phyloP scores from a whole-genome alignment of 2,329 filamentous ascomycete genomes.

The Monosporascus sp. region DNA sequence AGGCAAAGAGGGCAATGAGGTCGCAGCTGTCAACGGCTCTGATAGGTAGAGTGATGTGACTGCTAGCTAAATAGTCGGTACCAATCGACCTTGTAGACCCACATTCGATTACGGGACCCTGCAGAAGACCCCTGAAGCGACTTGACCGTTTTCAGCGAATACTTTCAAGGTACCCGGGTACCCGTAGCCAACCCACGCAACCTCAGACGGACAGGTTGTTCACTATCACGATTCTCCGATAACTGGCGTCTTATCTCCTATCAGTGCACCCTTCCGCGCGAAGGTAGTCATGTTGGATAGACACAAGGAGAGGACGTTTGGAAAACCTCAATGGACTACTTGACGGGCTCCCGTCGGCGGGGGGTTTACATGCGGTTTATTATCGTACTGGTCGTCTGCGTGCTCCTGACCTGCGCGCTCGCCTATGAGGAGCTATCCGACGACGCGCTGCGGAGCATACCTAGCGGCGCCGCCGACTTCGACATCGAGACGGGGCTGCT shows the following conservation, averaged over 20 bases:
- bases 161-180: not conserved
- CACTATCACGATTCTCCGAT: not conserved
- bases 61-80: too few species aligned
- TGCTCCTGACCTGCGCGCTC: conserved; percentile 22
- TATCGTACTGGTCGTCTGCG: not conserved
- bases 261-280: too few species aligned
- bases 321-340: not conserved
- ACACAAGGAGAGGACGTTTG: too few species aligned
- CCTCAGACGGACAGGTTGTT: not conserved
- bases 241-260: not conserved
- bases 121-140: too few species aligned
- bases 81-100: too few species aligned
- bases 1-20: too few species aligned
- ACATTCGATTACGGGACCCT: too few species aligned
- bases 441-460: conserved; percentile 65
- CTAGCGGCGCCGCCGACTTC: conserved; percentile 69
- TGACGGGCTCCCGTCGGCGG: not conserved
- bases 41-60: too few species aligned
- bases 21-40: too few species aligned
- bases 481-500: conserved; percentile 71
- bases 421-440: conserved; percentile 62
- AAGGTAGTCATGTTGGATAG: too few species aligned
- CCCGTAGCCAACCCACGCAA: not conserved
- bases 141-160: not conserved
- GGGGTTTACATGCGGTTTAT: not conserved